A percentile compares a stretch with the other conserved stretches of the same genome.
These are phyloP conservation scores for Cercophora samala DNA, from an alignment of 495 filamentous ascomycete genomes.

Conservation along the genomic window DNA sequence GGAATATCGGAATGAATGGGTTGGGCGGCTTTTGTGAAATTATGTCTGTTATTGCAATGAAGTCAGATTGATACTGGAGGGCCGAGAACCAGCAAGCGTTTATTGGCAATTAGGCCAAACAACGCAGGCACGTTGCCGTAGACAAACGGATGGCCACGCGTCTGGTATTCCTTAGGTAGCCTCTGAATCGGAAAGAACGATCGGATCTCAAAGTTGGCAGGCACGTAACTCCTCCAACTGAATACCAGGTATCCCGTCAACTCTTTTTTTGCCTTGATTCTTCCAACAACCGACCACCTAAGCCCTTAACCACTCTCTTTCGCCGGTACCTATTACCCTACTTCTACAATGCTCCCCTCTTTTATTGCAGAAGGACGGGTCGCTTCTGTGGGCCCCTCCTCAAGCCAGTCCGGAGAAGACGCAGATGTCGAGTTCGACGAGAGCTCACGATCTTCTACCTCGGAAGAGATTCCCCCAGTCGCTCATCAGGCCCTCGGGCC, in stretches of 20 bases:
- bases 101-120: not conserved
- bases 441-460: not conserved
- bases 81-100: not conserved
- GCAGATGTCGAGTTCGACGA: not conserved
- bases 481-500: no score
- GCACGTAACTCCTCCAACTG: no score
- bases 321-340: no score
- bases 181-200: no score
- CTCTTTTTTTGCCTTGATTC: no score
- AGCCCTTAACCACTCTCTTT: no score
- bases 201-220: no score
- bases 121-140: no score
- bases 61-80: not conserved
- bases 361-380: not conserved
- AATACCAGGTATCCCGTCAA: no score
- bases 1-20: not conserved
- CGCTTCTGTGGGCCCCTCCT: not conserved
- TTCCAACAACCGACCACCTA: no score
- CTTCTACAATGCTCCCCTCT: not conserved
- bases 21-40: not conserved
- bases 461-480: not conserved
- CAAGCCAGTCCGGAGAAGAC: not conserved
- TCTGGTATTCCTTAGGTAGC: no score
- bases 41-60: not conserved
- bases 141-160: no score